These are phyloP conservation scores for Kwoniella sp. DNA, from an alignment of 768 basidiomycete species.

Conservation along the genomic window DNA sequence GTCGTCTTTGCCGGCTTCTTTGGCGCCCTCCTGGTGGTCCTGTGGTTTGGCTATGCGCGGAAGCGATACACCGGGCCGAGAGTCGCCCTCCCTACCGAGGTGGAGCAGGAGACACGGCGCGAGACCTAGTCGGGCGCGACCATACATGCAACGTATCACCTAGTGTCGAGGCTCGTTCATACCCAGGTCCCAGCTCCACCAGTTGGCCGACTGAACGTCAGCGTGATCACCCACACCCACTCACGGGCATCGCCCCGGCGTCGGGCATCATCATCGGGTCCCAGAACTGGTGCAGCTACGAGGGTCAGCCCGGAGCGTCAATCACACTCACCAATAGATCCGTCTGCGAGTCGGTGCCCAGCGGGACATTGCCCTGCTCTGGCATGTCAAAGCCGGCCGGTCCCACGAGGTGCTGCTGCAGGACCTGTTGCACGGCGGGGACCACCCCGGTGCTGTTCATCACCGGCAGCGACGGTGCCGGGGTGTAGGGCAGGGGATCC, in stretches of 20 bases:
- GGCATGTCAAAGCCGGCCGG: background rate
- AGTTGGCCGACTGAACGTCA: constrained; percentile 12
- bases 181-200: constrained; percentile 15
- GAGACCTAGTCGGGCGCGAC: no score
- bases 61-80: constrained; percentile 8
- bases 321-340: constrained; percentile 14
- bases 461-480: background rate
- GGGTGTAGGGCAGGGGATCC: background rate
- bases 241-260: constrained; percentile 9
- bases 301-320: background rate
- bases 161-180: no score
- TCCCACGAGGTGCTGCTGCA: constrained; percentile 17
- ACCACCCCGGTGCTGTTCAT: background rate
- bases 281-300: constrained; percentile 20
- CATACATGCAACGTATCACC: no score
- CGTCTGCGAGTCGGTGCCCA: constrained; percentile 2
- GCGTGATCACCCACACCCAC: background rate
- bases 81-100: constrained; percentile 2
- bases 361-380: background rate
- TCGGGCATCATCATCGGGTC: constrained; percentile 20
- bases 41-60: constrained; percentile 16
- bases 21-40: background rate
- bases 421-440: constrained; percentile 13
- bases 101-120: no score
- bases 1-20: constrained; percentile 15